A percentile compares a stretch with the other conserved stretches of the same genome.
Conservation (phyloP, 176 grass and related monocot species). For the Zoysia pacifica region DNA sequence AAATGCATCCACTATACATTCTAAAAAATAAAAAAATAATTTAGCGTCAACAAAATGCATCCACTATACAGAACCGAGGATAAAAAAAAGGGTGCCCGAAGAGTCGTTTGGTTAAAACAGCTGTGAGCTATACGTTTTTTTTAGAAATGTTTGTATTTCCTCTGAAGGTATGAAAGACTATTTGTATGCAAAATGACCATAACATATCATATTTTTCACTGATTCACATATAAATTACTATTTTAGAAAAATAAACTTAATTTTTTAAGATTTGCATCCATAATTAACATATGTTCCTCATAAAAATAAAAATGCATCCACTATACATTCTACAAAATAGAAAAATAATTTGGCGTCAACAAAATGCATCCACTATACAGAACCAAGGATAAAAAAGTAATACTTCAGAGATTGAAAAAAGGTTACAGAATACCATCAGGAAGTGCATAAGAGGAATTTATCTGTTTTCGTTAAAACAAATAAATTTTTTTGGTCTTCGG, state of each 20-base stretch:
- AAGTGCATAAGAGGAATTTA: not conserved
- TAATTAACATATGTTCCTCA: too few species aligned
- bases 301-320: too few species aligned
- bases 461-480: constrained; percentile 41
- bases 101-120: too few species aligned
- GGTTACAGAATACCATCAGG: not conserved
- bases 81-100: not conserved
- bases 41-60: not conserved
- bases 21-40: constrained; percentile 46
- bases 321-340: constrained; percentile 59
- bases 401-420: not conserved
- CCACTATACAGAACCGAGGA: not conserved
- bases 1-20: constrained; percentile 38
- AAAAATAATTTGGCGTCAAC: constrained; percentile 8
- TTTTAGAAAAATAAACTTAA: too few species aligned
- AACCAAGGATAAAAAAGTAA: constrained; percentile 4
- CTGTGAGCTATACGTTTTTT: too few species aligned
- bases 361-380: constrained; percentile 2
- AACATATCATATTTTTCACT: too few species aligned
- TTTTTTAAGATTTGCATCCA: too few species aligned
- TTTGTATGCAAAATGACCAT: too few species aligned
- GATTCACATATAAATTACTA: too few species aligned
- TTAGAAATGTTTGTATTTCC: too few species aligned
- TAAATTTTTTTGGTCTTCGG: not conserved
- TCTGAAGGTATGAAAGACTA: too few species aligned